A percentile compares a stretch with the other conserved stretches of the same genome.
Conservation (phyloP, 331 rosid species). For the Saraca asoca region DNA sequence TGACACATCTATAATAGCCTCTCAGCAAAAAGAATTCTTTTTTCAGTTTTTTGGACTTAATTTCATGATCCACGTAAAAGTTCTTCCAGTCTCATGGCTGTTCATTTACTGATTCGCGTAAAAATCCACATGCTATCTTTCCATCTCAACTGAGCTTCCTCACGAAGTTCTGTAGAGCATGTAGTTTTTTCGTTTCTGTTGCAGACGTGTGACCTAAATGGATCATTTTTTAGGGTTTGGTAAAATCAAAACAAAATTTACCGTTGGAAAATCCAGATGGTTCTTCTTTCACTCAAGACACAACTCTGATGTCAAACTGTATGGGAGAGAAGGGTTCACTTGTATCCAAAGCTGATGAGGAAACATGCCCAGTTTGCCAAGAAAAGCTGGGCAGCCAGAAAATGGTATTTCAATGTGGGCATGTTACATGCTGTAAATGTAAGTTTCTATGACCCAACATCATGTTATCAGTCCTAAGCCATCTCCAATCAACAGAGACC, state of each 20-base stretch:
- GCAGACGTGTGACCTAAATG: slow-evolving; percentile 20
- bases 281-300: slow-evolving; percentile 52
- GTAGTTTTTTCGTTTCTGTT: slow-evolving; percentile 22
- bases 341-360: slow-evolving; percentile 55
- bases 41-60: slow-evolving; percentile 6
- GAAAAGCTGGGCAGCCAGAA: slow-evolving; percentile 72
- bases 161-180: neutral
- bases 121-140: slow-evolving; percentile 12
- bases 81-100: neutral
- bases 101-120: slow-evolving; percentile 17
- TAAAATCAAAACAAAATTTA: slow-evolving; percentile 62
- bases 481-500: slow-evolving; percentile 14
- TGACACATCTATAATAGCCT: neutral
- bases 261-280: slow-evolving; percentile 46
- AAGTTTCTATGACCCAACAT: slow-evolving; percentile 40
- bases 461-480: slow-evolving; percentile 22
- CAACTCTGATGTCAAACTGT: slow-evolving; percentile 39
- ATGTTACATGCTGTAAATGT: slow-evolving; percentile 93
- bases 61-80: neutral
- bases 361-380: slow-evolving; percentile 92
- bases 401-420: slow-evolving; percentile 99
- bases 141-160: slow-evolving; percentile 8
- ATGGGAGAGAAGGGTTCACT: slow-evolving; percentile 46
- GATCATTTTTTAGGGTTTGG: slow-evolving; percentile 69
- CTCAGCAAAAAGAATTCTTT: neutral